These are phyloP conservation scores for Diaporthe destruens DNA, from an alignment of 2,329 filamentous ascomycete species.

Conservation along the genomic window DNA sequence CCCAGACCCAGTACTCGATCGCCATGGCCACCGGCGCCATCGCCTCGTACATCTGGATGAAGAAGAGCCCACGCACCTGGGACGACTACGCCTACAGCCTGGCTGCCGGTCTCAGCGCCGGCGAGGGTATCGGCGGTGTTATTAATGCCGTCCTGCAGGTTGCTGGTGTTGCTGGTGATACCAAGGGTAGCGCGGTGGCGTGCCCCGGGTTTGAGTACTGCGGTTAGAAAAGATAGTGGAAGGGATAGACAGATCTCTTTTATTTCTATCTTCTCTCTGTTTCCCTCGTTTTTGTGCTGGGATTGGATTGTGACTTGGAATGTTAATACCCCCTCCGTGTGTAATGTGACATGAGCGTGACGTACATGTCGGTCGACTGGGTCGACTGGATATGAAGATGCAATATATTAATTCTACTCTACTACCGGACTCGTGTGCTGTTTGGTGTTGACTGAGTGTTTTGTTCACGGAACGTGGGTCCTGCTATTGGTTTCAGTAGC, in stretches of 20 bases:
- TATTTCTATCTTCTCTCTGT: too few species aligned
- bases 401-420: constrained; percentile 2
- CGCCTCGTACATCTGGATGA: constrained; percentile 65
- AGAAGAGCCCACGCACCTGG: constrained; percentile 63
- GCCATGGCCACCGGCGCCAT: constrained; percentile 70
- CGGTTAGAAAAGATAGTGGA: neutral
- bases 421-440: neutral
- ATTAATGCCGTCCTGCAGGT: constrained; percentile 57
- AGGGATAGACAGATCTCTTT: too few species aligned
- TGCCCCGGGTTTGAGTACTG: constrained; percentile 23
- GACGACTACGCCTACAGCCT: constrained; percentile 71
- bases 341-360: constrained; percentile 26
- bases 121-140: constrained; percentile 74
- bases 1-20: constrained; percentile 67
- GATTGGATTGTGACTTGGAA: neutral
- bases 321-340: constrained; percentile 13
- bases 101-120: constrained; percentile 71
- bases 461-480: too few species aligned
- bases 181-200: constrained; percentile 5
- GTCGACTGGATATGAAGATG: constrained; percentile 10
- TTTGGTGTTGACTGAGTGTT: neutral
- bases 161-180: constrained; percentile 28
- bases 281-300: too few species aligned
- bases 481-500: neutral
- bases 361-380: constrained; percentile 9